Evolutionary conservation across 1,139 yeast genomes (phyloP), one percentile per base, ranked within the genome.

Genomic region (Saccharomyces hybrid): DNA sequence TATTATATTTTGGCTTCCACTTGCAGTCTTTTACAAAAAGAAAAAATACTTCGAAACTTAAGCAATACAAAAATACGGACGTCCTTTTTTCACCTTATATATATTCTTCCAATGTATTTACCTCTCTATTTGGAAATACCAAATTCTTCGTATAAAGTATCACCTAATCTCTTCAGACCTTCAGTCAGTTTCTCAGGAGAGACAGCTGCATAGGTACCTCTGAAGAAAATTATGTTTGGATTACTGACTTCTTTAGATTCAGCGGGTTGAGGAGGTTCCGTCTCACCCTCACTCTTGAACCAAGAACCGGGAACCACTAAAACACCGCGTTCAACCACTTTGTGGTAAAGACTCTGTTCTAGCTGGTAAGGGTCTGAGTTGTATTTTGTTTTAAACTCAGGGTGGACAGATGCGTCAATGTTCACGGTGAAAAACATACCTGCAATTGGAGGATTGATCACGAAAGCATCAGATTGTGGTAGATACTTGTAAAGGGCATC

Each of bases 141-240:
- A 47, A 69, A 73, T 58, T 72, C 85, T 49, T 74, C 71, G 59
- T 73, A 71, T 49, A 79, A 73, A 55, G 83, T 85, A 52, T 71
- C 70, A 56, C 84, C 84, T 56, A 82, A 79, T 66, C 81, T 80
- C 63, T 79, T 77, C 55, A 83, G 65, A 55, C 88, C 88, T 19
- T 61, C 58, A 48, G 64, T 73, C 66, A 83, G 74, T 57, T 78
- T 73, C 54, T 81, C 86, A 61, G 81, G 75, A 26, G 86, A 81
- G 32, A 82, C 86, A 44, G 88, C 88, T 53, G 88, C 88, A 60
- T 82, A 82, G 25, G 86, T 82, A 53, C 85, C 86, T 73, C 86
- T 78, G 67, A 81, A 82, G 72, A 82, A 81, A 50, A 81, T 71
- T 57, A 75, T 72, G 59, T 75, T 74, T 55, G 72, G 69, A 23